phyloP scores from a whole-genome alignment of 2,329 filamentous ascomycete species.

The Fragosphaeria purpurea region DNA sequence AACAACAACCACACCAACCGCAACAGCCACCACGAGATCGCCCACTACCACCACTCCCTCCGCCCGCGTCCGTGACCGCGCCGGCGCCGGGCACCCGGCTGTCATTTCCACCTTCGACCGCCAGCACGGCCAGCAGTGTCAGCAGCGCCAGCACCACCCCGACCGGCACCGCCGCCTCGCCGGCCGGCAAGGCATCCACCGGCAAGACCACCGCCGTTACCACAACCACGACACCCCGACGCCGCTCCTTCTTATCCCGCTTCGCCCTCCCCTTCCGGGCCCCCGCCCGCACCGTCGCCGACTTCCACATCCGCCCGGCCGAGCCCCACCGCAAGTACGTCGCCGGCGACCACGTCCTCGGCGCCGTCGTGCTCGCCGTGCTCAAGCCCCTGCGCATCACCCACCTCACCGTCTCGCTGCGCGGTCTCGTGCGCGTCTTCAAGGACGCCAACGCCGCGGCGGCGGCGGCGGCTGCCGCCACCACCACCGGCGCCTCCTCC shows the following conservation, averaged over 20 bases:
- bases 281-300: constrained; percentile 54
- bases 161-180: constrained; percentile 17
- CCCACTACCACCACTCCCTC: neutral
- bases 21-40: neutral
- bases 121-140: constrained; percentile 3
- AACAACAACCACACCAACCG: neutral
- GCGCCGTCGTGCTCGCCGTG: constrained; percentile 61
- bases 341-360: constrained; percentile 64
- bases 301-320: constrained; percentile 68
- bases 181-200: constrained; percentile 27
- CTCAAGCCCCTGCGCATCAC: constrained; percentile 68
- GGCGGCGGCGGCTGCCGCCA: constrained; percentile 11
- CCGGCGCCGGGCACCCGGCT: neutral
- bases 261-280: constrained; percentile 42
- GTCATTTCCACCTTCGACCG: constrained; percentile 19
- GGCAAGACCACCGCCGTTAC: no score
- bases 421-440: constrained; percentile 71
- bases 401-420: constrained; percentile 67
- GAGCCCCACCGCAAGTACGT: constrained; percentile 70
- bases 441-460: constrained; percentile 53
- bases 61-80: neutral
- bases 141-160: no score
- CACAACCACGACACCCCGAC: constrained; percentile 15
- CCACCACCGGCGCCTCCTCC: constrained; percentile 11
- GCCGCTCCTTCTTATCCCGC: constrained; percentile 41